Evolutionary conservation across 2,329 filamentous ascomycete genomes (phyloP), one percentile per base, ranked within the genome.

Genomic region (Sphaerulina musiva): DNA sequence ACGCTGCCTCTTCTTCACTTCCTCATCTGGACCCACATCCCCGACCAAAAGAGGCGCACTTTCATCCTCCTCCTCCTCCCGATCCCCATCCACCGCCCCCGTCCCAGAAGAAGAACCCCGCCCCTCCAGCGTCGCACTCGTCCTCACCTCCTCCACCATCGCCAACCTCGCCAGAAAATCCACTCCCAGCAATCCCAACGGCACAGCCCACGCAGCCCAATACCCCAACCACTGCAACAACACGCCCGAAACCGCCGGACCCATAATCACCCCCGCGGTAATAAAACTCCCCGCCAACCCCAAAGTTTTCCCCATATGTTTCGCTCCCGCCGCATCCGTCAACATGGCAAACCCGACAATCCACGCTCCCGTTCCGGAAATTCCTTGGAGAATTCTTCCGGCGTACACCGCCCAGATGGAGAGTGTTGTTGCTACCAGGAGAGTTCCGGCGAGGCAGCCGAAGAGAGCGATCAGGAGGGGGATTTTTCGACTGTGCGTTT

Each of bases 261-360:
- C 59, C 10, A 38, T 46, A 4, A 61, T 46, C 2, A 58, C 46
- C 10, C 57, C 57, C 5, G 54, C 51, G 4, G 57, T 59, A 20
- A 59, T 54, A 14, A 61, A 59, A 3, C 39, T 45, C 1, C 46
- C 40, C 1, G 55, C 57, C n/a, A 46, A 36, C 1, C 59, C 59
- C 36, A 61, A 46, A 12, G 53, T 43, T 40, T 61, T 58, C 12
- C 59, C 59, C 2, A 53, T 36, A 38, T 61, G 40, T 23, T 59
- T 46, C 10, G 40, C 45, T 2, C 53, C 57, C 10, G 51, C 54
- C 7, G 53, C 43, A 36, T 61, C 59, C 3, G 57, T 54, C 9
- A 61, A 40, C 47, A 55, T 59, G 2, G 52, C 55, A 44, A 60
- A 48, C 2, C 57, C 55, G 4, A 59, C 54, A n/a, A 61, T 61